Evolutionary conservation across 352 stramenopile species (phyloP).

Genomic region (Ophiocytium majus): DNA sequence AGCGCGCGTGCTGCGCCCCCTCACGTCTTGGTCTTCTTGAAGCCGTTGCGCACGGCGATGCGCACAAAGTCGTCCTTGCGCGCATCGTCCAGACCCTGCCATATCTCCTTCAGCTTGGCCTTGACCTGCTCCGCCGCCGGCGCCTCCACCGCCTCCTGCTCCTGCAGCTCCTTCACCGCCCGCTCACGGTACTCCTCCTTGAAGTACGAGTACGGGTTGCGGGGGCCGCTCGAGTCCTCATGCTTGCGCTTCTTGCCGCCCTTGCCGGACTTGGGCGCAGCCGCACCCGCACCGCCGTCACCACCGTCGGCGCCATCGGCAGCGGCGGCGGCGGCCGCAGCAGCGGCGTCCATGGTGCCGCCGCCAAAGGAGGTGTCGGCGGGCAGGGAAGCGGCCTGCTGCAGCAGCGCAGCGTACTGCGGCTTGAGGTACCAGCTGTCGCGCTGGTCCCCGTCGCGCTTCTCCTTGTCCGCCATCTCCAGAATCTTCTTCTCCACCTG

Average conservation of each 20-base stretch:
- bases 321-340: not conserved
- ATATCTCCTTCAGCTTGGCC: conserved; percentile 17
- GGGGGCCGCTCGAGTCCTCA: not conserved
- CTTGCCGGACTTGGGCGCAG: not conserved
- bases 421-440: conserved; percentile 53
- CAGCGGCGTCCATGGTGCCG: not conserved
- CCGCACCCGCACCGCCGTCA: too few relatives aligned
- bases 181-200: conserved; percentile 6
- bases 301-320: not conserved
- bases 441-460: conserved; percentile 36
- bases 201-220: conserved; percentile 27
- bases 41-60: not conserved
- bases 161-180: not conserved
- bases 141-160: not conserved
- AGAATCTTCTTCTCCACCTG: conserved; percentile 57
- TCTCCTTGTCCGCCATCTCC: conserved; percentile 52
- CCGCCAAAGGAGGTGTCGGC: not conserved
- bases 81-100: not conserved
- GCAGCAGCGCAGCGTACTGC: conserved; percentile 38
- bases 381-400: conserved; percentile 20
- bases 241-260: conserved; percentile 11
- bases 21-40: conserved; percentile 26
- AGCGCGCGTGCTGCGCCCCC: too few relatives aligned
- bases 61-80: conserved; percentile 16
- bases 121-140: conserved; percentile 22